These are phyloP conservation scores for Pyrenophora tritici-repentis DNA, from an alignment of 2,329 filamentous ascomycete genomes.

Conservation along the genomic window DNA sequence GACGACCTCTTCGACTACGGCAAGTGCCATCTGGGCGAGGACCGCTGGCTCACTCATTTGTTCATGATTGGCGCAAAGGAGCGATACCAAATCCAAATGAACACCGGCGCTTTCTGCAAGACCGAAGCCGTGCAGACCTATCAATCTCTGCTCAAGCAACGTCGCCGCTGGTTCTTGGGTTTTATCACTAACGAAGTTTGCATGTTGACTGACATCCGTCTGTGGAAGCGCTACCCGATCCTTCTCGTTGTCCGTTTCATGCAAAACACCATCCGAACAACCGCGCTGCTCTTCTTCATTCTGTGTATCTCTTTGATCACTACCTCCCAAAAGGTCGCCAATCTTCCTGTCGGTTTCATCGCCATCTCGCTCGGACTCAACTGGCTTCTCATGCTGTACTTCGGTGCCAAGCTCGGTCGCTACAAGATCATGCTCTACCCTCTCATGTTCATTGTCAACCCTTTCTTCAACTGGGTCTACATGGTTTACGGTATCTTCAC, in stretches of 20 bases:
- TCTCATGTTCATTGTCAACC: slow-evolving; percentile 92
- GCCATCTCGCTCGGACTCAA: slow-evolving; percentile 90
- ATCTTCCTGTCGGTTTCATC: slow-evolving; percentile 91
- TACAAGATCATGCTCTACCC: slow-evolving; percentile 97
- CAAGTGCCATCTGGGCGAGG: slow-evolving; percentile 93
- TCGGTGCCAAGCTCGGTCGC: slow-evolving; percentile 81
- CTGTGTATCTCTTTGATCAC: slow-evolving; percentile 85
- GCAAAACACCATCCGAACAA: slow-evolving; percentile 96
- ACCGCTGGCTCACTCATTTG: slow-evolving; percentile 94
- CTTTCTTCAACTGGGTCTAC: slow-evolving; percentile 98
- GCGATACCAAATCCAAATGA: slow-evolving; percentile 95
- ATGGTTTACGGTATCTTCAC: slow-evolving; percentile 98
- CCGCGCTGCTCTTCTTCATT: slow-evolving; percentile 90
- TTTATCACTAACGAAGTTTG: slow-evolving; percentile 98
- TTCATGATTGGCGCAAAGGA: slow-evolving; percentile 98
- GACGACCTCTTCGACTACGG: slow-evolving; percentile 96
- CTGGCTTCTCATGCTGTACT: slow-evolving; percentile 95
- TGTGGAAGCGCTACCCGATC: slow-evolving; percentile 90
- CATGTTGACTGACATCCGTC: slow-evolving; percentile 91
- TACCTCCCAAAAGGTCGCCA: slow-evolving; percentile 75
- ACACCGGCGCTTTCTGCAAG: slow-evolving; percentile 96
- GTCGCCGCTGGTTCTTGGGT: slow-evolving; percentile 92
- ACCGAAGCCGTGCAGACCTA: slow-evolving; percentile 95
- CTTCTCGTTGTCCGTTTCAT: slow-evolving; percentile 86
- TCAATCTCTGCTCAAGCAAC: slow-evolving; percentile 84